Base-by-base conservation (phyloP, 1,139 yeast genomes). In the Meyerozyma guilliermondii region DNA sequence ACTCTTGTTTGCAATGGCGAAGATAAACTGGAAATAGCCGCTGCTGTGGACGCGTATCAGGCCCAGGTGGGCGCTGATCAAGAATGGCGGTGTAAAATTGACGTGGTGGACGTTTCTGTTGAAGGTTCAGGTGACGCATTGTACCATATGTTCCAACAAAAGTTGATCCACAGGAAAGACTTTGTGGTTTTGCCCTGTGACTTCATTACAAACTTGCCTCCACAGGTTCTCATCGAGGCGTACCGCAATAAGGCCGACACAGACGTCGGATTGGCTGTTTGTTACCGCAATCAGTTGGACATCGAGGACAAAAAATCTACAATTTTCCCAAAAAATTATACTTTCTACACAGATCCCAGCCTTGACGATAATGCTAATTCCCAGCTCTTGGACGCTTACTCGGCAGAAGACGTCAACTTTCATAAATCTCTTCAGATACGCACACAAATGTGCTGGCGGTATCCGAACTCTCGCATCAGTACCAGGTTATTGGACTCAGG, bases 121-220 rank as follows among this genome's bases (percentile, higher is more conserved):
- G 73, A 74, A 5, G 59, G 72, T 20, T 81, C 87, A 23, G 96
- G 95, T n/a, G 81, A 76, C 43, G 68, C 83, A 33, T 59, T 89
- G 30, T 53, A 58, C 43, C 69, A 73, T 26, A 68, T 78, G 42
- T 63, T 81, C 53, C 43, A 55, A 64, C 45, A 59, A 68, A 43
- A 53, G 64, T 45, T 59, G 70, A 40, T 79, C 47, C 55, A n/a
- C 52, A 48, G 37, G 48, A 56, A 42, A 53, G 48, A 87, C 57
- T 83, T 88, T 56, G 87, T 89, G 17, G 63, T 92, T 35, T 66
- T 94, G 47, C 97, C 98, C 4, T 91, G 98, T 66, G 98, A 94
- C 62, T 86, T 92, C 55, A 72, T 92, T 40, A 88, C 98, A 5
- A 91, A 91, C 60, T 71, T 91, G 35, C 96, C 96, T 5, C 96